Percentiles rank a stretch among this genome's conserved stretches.
phyloP scores from a whole-genome alignment of 208 protist species.

The Willaertia magna region DNA sequence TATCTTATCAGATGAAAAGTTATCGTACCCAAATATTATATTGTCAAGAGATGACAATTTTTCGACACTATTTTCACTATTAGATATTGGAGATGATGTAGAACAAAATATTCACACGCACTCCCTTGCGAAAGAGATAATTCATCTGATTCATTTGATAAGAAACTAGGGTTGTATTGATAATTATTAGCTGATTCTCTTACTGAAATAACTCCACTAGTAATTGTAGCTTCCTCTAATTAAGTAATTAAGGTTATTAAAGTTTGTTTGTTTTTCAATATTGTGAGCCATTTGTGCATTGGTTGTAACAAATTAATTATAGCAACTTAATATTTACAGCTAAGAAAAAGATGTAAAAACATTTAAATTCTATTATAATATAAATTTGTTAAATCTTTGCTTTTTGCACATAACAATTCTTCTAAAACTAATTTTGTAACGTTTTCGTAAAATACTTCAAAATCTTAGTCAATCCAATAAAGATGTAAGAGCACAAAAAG shows the following conservation, averaged over 20 bases:
- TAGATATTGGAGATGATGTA: neutral
- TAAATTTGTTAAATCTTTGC: too few species aligned
- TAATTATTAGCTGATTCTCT: too few species aligned
- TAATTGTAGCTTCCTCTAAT: too few species aligned
- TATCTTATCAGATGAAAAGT: too few species aligned
- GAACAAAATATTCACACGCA: neutral
- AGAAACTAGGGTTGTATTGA: too few species aligned
- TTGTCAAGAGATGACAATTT: too few species aligned
- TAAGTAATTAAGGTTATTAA: neutral
- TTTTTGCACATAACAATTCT: neutral
- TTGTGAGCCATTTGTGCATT: neutral
- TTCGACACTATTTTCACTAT: neutral
- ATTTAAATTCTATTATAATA: neutral
- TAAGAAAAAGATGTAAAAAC: neutral
- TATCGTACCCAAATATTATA: too few species aligned
- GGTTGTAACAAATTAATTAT: neutral
- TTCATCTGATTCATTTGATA: too few species aligned
- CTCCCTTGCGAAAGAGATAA: neutral
- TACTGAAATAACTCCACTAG: too few species aligned
- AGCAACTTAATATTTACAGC: neutral
- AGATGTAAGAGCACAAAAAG: too few species aligned
- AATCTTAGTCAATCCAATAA: too few species aligned
- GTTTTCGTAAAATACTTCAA: neutral
- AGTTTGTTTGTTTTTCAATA: neutral
- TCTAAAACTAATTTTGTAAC: neutral